Base-by-base conservation (phyloP, 805 yeast genomes). In the Myxozyma geophila region DNA sequence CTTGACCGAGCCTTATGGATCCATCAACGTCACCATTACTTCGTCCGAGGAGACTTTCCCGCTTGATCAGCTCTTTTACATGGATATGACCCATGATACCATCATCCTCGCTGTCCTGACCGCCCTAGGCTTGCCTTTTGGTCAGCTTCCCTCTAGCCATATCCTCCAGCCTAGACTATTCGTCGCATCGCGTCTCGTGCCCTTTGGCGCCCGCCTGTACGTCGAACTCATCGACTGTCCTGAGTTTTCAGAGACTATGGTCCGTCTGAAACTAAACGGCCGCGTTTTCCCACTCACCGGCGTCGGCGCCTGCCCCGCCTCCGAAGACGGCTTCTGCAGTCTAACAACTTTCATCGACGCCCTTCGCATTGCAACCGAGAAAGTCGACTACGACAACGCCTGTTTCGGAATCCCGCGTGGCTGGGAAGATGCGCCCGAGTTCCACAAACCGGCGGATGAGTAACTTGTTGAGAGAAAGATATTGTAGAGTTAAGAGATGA, bases 11-110 rank as follows among this genome's bases (percentile, higher is more conserved):
- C 77, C 86, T 67, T 80, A 82, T 59, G 82, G 83, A 43, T 71
- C 73, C 9, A 82, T 81, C 63, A 87, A 84, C 69, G 75, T 79
- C 12, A 80, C 83, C 5, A 68, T 76, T 9, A 74, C 74, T 58
- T 40, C 61, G 54, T 54, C 58, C 60, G 66, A 70, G 13, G 71
- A 55, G 21, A 70, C 73, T 10, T 78, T 79, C 72, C 82, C 82
- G 21, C 67, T 75, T 28, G 81, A 78, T 63, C 83, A 74, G 72
- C 81, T 82, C 60, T 78, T 88, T 53, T 87, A 87, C 80, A 79
- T 88, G 68, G 87, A 85, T 68, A 87, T 89, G 78, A 80, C 90
- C 15, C 96, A 90, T 72, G 96, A 90, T 73, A 82, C 87, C 44
- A 88, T 87, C 66, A 75, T 89, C 48, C 78, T 85, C 66, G 78